A percentile compares a stretch with the other conserved stretches of the same genome.
Conservation (phyloP, 352 stramenopile species). For the Phytopythium cucurbitacearum region DNA sequence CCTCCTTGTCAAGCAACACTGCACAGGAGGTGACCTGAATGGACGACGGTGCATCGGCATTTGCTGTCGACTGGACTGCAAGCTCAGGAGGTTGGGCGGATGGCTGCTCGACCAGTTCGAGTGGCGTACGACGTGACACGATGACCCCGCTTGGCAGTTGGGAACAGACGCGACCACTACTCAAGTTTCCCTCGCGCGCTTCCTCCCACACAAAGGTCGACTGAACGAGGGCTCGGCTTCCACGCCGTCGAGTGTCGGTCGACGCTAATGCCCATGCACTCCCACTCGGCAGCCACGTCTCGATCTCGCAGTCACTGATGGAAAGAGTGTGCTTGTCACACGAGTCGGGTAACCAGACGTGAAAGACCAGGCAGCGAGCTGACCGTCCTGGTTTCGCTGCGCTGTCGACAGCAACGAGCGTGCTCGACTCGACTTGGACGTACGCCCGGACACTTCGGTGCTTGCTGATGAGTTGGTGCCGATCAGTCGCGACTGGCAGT, state of each 20-base stretch:
- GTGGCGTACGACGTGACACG: constrained; percentile 3
- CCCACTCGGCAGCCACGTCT: constrained; percentile 33
- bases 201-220: constrained; percentile 28
- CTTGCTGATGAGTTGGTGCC: constrained; percentile 35
- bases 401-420: neutral
- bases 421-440: constrained; percentile 50
- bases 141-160: constrained; percentile 16
- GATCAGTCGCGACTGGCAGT: constrained; percentile 28
- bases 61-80: too few species aligned
- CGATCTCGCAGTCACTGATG: constrained; percentile 46
- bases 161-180: constrained; percentile 19
- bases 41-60: constrained; percentile 25
- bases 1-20: constrained; percentile 20
- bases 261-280: constrained; percentile 31
- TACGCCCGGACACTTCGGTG: constrained; percentile 37
- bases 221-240: constrained; percentile 22
- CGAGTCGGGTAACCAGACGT: constrained; percentile 39
- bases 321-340: constrained; percentile 48
- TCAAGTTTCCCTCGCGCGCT: neutral
- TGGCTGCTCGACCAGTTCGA: too few species aligned
- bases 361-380: constrained; percentile 22
- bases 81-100: too few species aligned
- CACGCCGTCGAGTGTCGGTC: constrained; percentile 5
- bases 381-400: neutral
- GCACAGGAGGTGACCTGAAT: constrained; percentile 1